Base-by-base conservation (phyloP, 2,329 filamentous ascomycete genomes). In the Gyromitra esculenta region DNA sequence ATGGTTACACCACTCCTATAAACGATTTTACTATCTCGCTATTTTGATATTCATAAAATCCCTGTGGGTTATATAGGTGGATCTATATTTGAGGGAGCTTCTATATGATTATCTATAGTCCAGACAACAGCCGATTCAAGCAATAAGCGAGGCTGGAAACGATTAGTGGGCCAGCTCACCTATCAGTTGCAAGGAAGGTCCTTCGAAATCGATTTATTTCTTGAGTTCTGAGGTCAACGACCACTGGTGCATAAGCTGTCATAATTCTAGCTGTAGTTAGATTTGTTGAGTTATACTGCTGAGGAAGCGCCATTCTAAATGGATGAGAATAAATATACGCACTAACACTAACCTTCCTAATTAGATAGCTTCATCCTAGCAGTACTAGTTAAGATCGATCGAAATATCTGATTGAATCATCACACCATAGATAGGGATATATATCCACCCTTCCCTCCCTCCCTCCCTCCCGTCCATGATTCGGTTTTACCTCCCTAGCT, bases 131-230 rank as follows among this genome's bases (percentile, higher is more conserved):
- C 48, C 7, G 48, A n/a, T 31, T 31, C 48, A 52, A 52, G n/a
- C 2, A 7, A n/a, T 52, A 21, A n/a, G 5, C 7, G 48, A n/a
- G n/a, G 48, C 18, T 45, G 4, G 79, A 76, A 9, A 80, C 78
- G 18, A 83, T 81, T 7, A 81, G 81, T 15, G 75, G 79, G 1
- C 82, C 81, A 0, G 81, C n/a, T 80, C 81, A 83, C 54, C 82
- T 73, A 37, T 78, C 79, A 50, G 79, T 67, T 54, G 79, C 76
- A 18, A 77, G 54, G 18, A 81, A 68, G 9, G 78, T 80, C 15
- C 67, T 66, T 50, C 67, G 57, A 50, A 80, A 73, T n/a, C 41
- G 60, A 37, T 81, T 81, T n/a, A 79, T 81, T 39, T 81, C 75
- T 35, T 81, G 80, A 2, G 81, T 76, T 8, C 81, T 59, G 15